Percentiles rank a stretch among this genome's conserved stretches.
Evolutionary conservation across 805 yeast species (phyloP).

Genomic region (Sugiyamaella marilandica): DNA sequence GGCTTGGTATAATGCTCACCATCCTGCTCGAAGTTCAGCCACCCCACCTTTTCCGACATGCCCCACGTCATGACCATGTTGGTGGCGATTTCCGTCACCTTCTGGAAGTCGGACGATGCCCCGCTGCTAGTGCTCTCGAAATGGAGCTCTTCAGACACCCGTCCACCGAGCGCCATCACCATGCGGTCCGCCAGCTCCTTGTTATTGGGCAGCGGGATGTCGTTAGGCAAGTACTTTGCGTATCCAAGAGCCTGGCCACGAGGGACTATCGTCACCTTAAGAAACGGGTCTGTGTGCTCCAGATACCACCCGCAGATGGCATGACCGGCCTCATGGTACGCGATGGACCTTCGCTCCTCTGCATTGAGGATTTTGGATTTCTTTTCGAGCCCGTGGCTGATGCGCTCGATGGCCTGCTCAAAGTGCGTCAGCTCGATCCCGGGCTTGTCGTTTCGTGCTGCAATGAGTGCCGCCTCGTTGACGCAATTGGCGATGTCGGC

Average conservation of each 20-base stretch:
- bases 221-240: slow-evolving; percentile 95
- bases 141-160: slow-evolving; percentile 92
- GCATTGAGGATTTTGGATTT: slow-evolving; percentile 77
- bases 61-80: slow-evolving; percentile 91
- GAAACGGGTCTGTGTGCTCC: slow-evolving; percentile 83
- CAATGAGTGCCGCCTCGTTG: slow-evolving; percentile 95
- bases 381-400: slow-evolving; percentile 92
- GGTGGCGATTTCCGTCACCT: slow-evolving; percentile 89
- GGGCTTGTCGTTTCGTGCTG: slow-evolving; percentile 77
- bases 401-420: slow-evolving; percentile 95
- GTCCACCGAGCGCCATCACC: slow-evolving; percentile 96
- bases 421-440: slow-evolving; percentile 73
- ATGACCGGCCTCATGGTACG: slow-evolving; percentile 98
- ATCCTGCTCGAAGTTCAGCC: slow-evolving; percentile 66
- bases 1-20: slow-evolving; percentile 73
- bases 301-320: slow-evolving; percentile 98
- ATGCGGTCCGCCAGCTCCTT: slow-evolving; percentile 81
- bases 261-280: slow-evolving; percentile 95
- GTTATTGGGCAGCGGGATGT: slow-evolving; percentile 70
- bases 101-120: slow-evolving; percentile 93
- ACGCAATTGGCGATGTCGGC: slow-evolving; percentile 97
- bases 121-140: slow-evolving; percentile 93
- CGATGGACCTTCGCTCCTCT: slow-evolving; percentile 85
- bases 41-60: slow-evolving; percentile 85
- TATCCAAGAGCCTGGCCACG: slow-evolving; percentile 96